A percentile compares a stretch with the other conserved stretches of the same genome.
Conservation (phyloP, 148 eudicot genomes). For the Arbutus unedo region DNA sequence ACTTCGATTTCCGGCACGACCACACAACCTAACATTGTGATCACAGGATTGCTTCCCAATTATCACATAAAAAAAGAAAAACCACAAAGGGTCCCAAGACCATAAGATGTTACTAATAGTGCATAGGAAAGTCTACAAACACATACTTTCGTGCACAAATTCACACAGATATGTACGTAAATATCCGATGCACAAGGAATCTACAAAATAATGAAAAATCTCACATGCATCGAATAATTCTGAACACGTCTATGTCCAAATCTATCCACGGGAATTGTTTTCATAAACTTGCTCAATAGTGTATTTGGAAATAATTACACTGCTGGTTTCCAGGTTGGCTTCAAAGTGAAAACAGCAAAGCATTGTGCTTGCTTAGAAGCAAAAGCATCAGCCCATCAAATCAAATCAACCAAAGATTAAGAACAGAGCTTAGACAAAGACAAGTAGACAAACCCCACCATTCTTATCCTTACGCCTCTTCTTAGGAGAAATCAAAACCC, state of each 20-base stretch:
- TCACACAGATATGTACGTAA: no score
- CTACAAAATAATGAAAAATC: no score
- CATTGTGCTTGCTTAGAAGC: conserved; percentile 23
- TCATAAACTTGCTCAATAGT: neutral
- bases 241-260: no score
- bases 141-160: no score
- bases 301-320: neutral
- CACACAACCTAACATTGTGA: no score
- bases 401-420: conserved; percentile 17
- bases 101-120: neutral
- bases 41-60: no score
- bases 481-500: neutral
- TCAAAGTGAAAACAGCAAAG: conserved; percentile 17
- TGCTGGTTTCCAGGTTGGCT: conserved; percentile 9
- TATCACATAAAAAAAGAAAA: no score
- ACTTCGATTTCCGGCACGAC: no score
- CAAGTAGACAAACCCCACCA: conserved; percentile 6
- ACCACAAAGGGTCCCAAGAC: neutral
- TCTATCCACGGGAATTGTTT: no score
- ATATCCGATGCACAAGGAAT: no score
- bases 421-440: neutral
- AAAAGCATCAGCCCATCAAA: conserved; percentile 22
- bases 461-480: neutral
- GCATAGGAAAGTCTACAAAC: no score
- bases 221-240: no score